These are phyloP conservation scores for Cyberlindnera bimundalis DNA, from an alignment of 805 yeast genomes.

Conservation along the genomic window DNA sequence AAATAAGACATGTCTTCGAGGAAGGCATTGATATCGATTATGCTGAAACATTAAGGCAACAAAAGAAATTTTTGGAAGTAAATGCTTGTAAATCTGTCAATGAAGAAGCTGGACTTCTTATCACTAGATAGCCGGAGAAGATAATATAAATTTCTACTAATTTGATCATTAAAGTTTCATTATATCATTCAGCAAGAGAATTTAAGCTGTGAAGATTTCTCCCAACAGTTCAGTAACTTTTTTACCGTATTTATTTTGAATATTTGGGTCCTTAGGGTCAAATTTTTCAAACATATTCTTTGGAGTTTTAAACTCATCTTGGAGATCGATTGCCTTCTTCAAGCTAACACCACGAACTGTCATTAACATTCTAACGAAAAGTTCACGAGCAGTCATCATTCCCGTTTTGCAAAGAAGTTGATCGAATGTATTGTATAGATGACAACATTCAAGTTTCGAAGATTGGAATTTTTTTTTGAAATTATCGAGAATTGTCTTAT, in stretches of 20 bases:
- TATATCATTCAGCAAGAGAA: too few relatives aligned
- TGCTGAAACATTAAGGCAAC: conserved; percentile 7
- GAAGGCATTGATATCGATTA: conserved; percentile 38
- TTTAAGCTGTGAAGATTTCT: conserved; percentile 13
- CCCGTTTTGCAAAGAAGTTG: conserved; percentile 66
- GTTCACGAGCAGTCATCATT: conserved; percentile 68
- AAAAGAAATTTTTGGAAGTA: neutral
- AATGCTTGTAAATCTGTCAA: neutral
- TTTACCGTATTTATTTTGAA: conserved; percentile 31
- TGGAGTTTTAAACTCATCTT: conserved; percentile 70
- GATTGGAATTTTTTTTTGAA: conserved; percentile 46
- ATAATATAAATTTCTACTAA: too few relatives aligned
- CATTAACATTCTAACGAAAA: conserved; percentile 74
- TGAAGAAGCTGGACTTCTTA: neutral
- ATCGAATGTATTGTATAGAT: conserved; percentile 54
- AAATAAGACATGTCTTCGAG: conserved; percentile 37
- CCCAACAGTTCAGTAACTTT: conserved; percentile 22
- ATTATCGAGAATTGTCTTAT: conserved; percentile 35
- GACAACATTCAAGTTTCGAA: conserved; percentile 36
- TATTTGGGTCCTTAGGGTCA: conserved; percentile 22
- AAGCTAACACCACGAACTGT: conserved; percentile 75
- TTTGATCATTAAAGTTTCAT: neutral
- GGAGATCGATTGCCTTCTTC: conserved; percentile 82
- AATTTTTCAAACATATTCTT: conserved; percentile 50
- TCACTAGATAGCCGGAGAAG: too few relatives aligned